phyloP scores from a whole-genome alignment of 331 rosid genomes.

The Acacia concinna region DNA sequence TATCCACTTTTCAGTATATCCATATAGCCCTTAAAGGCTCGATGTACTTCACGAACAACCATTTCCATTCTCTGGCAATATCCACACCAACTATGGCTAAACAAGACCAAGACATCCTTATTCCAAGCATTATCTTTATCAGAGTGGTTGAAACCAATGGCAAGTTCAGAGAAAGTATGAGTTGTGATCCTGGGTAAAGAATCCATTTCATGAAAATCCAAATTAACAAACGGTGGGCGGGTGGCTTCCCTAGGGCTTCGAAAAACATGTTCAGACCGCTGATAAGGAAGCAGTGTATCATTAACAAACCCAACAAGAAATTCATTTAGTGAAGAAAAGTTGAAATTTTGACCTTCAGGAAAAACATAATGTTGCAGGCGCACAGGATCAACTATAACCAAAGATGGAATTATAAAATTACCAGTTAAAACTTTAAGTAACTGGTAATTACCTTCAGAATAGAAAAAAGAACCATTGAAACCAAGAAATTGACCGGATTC shows the following conservation, averaged over 20 bases:
- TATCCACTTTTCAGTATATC: slow-evolving; percentile 49
- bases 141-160: slow-evolving; percentile 66
- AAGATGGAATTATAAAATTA: slow-evolving; percentile 54
- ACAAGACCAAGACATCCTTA: slow-evolving; percentile 84
- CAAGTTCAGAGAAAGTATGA: slow-evolving; percentile 63
- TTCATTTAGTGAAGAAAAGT: slow-evolving; percentile 56
- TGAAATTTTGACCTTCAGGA: slow-evolving; percentile 47
- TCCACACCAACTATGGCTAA: slow-evolving; percentile 95
- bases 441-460: slow-evolving; percentile 75
- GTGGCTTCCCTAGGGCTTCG: slow-evolving; percentile 53
- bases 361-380: slow-evolving; percentile 72
- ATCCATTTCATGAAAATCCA: slow-evolving; percentile 88
- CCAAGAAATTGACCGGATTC: slow-evolving; percentile 46
- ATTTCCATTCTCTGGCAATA: slow-evolving; percentile 89
- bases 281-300: slow-evolving; percentile 74
- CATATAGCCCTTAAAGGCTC: slow-evolving; percentile 59
- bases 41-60: slow-evolving; percentile 78
- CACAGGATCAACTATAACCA: slow-evolving; percentile 83
- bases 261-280: slow-evolving; percentile 50
- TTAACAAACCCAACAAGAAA: slow-evolving; percentile 66
- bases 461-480: slow-evolving; percentile 79
- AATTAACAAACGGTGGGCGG: slow-evolving; percentile 83
- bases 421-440: slow-evolving; percentile 75
- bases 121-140: slow-evolving; percentile 51
- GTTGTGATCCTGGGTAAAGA: slow-evolving; percentile 74